Evolutionary conservation across 129 eudicot species (phyloP).

Genomic region (Chrysanthemum seticuspe): DNA sequence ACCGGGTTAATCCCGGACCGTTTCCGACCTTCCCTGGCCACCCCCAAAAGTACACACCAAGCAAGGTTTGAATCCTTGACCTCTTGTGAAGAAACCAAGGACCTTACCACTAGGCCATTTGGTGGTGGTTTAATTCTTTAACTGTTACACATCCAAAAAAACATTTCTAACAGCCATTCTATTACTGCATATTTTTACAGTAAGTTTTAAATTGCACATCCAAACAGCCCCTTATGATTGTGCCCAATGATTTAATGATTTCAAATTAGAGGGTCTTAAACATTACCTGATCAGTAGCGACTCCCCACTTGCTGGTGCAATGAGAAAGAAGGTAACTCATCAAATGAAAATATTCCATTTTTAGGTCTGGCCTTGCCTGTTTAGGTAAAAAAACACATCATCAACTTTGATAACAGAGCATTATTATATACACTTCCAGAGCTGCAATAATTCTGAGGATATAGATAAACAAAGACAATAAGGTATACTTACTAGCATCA

Average conservation of each 20-base stretch:
- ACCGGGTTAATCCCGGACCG: too few relatives aligned
- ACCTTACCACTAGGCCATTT: too few relatives aligned
- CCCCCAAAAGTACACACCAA: too few relatives aligned
- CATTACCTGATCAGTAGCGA: slow-evolving; percentile 83
- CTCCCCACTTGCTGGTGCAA: slow-evolving; percentile 94
- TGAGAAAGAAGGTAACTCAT: slow-evolving; percentile 94
- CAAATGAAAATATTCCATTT: slow-evolving; percentile 93
- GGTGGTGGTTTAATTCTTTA: too few relatives aligned
- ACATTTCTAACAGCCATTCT: not conserved
- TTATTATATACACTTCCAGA: not conserved
- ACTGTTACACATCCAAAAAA: not conserved
- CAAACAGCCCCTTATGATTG: not conserved
- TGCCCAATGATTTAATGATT: not conserved
- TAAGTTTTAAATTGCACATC: not conserved
- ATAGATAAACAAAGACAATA: not conserved
- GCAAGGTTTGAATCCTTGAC: too few relatives aligned
- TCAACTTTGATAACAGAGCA: not conserved
- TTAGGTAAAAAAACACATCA: slow-evolving; percentile 8
- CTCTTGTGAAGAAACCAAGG: too few relatives aligned
- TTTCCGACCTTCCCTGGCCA: too few relatives aligned
- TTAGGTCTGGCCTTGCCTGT: slow-evolving; percentile 95
- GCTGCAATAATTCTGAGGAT: not conserved
- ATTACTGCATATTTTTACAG: too few relatives aligned
- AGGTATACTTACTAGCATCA: slow-evolving; percentile 74
- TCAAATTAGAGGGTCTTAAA: not conserved